Conservation (phyloP, 345 rosid species). For the Eucalyptus curtisii region DNA sequence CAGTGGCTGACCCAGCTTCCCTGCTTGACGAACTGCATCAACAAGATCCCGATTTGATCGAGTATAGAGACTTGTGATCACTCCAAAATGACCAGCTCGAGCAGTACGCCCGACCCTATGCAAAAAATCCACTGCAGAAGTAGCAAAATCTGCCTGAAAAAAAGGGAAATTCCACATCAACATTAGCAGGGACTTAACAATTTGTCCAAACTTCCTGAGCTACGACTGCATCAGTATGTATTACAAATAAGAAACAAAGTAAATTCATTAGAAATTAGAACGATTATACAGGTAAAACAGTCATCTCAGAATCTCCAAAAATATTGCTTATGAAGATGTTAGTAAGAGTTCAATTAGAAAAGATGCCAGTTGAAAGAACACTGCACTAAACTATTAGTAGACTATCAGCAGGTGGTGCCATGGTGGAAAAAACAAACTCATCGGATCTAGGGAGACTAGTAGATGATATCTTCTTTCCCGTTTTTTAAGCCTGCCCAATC, state of each 20-base stretch:
- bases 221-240: neutral
- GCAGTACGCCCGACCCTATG: slow-evolving; percentile 96
- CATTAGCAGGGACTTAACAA: neutral
- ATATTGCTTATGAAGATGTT: neutral
- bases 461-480: neutral
- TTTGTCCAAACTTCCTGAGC: neutral
- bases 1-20: slow-evolving; percentile 69
- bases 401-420: neutral
- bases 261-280: neutral
- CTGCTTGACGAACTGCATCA: slow-evolving; percentile 68
- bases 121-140: slow-evolving; percentile 88
- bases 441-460: neutral
- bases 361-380: neutral
- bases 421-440: neutral
- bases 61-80: slow-evolving; percentile 85
- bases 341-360: neutral
- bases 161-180: neutral
- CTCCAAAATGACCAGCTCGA: slow-evolving; percentile 89
- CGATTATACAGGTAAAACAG: neutral
- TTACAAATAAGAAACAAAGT: neutral
- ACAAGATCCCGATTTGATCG: slow-evolving; percentile 68
- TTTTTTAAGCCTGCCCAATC: neutral
- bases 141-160: slow-evolving; percentile 91
- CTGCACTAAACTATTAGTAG: neutral
- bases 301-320: neutral